A percentile compares a stretch with the other conserved stretches of the same genome.
phyloP scores from a whole-genome alignment of 345 rosid genomes.

The Garcia nutans region DNA sequence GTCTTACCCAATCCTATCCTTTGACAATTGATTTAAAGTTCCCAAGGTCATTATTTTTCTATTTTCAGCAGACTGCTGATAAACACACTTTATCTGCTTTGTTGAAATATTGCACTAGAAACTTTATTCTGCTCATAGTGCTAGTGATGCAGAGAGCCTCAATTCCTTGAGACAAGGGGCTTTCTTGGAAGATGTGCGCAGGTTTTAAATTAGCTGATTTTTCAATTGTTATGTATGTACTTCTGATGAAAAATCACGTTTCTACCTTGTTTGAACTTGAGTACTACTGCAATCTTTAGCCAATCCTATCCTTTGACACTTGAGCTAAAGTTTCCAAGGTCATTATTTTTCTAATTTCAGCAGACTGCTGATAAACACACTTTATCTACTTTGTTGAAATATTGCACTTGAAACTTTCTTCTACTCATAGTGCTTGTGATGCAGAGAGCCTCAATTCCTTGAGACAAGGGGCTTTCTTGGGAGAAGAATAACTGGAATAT shows the following conservation, averaged over 20 bases:
- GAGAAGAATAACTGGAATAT: not conserved
- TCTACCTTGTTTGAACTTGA: not conserved
- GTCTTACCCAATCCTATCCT: not conserved
- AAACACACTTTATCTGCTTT: not conserved
- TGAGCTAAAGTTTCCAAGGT: not conserved
- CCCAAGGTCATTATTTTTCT: not conserved
- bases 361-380: not conserved
- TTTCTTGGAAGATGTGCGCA: constrained; percentile 46
- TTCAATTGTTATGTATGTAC: not conserved
- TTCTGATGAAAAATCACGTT: not conserved
- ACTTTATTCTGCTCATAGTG: not conserved
- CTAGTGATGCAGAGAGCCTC: not conserved
- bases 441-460: not conserved
- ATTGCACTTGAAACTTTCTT: not conserved
- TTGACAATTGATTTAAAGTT: not conserved
- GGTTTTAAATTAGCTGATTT: constrained; percentile 41
- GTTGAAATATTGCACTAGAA: not conserved
- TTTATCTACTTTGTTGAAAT: not conserved
- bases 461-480: not conserved
- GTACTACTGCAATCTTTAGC: not conserved
- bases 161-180: not conserved
- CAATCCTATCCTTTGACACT: not conserved
- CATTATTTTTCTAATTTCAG: not conserved
- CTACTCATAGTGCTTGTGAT: not conserved
- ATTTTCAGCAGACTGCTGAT: not conserved